Percentiles rank a stretch among this genome's conserved stretches.
Evolutionary conservation across 2,329 filamentous ascomycete genomes (phyloP).

Genomic region (Purpureocillium takamizusanense): DNA sequence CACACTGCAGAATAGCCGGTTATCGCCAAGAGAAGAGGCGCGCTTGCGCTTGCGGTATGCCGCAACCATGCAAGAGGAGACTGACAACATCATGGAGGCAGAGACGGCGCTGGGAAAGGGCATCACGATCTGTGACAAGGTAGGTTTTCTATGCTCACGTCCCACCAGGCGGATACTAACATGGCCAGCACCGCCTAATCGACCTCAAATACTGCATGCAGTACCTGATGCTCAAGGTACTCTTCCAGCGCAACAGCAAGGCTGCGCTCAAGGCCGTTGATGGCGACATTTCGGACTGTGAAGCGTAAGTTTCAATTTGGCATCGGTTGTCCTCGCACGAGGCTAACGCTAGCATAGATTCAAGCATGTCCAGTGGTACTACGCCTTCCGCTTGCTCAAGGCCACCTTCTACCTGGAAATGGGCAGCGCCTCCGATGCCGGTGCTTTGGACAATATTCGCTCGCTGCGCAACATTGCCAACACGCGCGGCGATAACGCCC

Average conservation of each 20-base stretch:
- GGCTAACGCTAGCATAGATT: slow-evolving; percentile 29
- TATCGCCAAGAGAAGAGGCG: slow-evolving; percentile 59
- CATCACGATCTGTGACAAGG: slow-evolving; percentile 59
- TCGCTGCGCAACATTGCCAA: slow-evolving; percentile 52
- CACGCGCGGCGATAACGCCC: slow-evolving; percentile 50
- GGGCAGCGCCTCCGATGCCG: slow-evolving; percentile 49
- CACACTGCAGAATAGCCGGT: slow-evolving; percentile 50
- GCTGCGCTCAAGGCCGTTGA: slow-evolving; percentile 67
- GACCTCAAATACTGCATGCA: slow-evolving; percentile 74
- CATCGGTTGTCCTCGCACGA: not conserved
- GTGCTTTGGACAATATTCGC: slow-evolving; percentile 60
- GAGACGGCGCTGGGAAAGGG: slow-evolving; percentile 66
- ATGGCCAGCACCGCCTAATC: slow-evolving; percentile 24
- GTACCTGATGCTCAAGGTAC: slow-evolving; percentile 60
- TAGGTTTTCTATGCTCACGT: slow-evolving; percentile 16
- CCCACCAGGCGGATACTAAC: slow-evolving; percentile 2
- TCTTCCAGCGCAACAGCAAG: slow-evolving; percentile 62
- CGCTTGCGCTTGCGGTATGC: slow-evolving; percentile 63
- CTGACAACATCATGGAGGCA: slow-evolving; percentile 64
- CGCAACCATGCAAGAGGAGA: slow-evolving; percentile 63
- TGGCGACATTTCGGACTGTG: slow-evolving; percentile 57
- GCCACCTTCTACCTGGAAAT: slow-evolving; percentile 59
- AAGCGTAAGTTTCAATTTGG: slow-evolving; percentile 38
- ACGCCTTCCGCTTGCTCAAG: slow-evolving; percentile 67
- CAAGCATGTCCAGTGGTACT: slow-evolving; percentile 64